Base-by-base conservation (phyloP, 495 filamentous ascomycete genomes). In the Hypoxylon crocopeplum region DNA sequence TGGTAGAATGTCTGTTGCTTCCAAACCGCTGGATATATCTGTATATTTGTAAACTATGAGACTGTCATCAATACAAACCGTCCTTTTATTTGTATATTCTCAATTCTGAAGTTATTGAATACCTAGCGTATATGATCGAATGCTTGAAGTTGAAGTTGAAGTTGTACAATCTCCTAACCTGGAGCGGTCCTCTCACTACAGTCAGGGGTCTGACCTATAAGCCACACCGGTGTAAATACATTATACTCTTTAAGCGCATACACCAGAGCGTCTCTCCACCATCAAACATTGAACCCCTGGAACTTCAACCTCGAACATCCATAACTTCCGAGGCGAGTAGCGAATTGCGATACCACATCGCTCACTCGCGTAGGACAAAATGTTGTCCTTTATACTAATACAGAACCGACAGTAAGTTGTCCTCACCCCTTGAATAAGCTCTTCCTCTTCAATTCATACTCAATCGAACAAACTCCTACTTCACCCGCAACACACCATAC, bases 351-450 rank as follows among this genome's bases (percentile, higher is more conserved):
- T 16, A 54, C 30, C 45, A 19, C 13, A 39, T 46, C 57, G 63
- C 39, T 6, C 5, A n/a, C 39, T 22, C 12, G 13, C 45, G 24
- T 44, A 53, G n/a, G 39, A 22, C 59, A 67, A 40, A 40, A 81
- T 96, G 68, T 80, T 97, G 65, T 97, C 93, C 30, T 97, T 97
- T 72, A 95, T 98, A 67, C 79, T 98, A 41, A 93, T 98, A 36
- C 93, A 98, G 68, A 98, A 98, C 77, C 88, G 93, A 60, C 93
- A 98, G 93, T 97, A 63, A 62, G 70, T 68, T 24, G 12, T 30
- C 25, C 11, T 20, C 34, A 7, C 34, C 16, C 2, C 15, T 19
- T 13, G 3, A 38, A 11, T 38, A 19, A 19, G 3, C 13, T n/a
- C 34, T 17, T 38, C 2, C 13, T 21, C 12, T 30, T 46, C 44